Percentiles rank a stretch among this genome's conserved stretches.
These are phyloP conservation scores for Nitzschia sp. DNA, from an alignment of 108 stramenopile genomes.

Conservation along the genomic window DNA sequence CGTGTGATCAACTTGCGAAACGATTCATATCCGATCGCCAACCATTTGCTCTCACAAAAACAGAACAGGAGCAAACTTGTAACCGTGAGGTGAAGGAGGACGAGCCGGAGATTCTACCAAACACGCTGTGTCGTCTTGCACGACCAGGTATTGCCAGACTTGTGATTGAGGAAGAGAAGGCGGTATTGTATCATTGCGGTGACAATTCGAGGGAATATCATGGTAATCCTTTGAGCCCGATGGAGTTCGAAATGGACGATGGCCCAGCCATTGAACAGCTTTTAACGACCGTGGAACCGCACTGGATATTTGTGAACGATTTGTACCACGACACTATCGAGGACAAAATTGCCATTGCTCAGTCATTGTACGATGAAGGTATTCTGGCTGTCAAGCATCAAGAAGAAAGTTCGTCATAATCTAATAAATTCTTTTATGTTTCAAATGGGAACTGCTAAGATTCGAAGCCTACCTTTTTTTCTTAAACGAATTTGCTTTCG, in stretches of 20 bases:
- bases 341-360: constrained; percentile 87
- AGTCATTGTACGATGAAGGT: constrained; percentile 85
- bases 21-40: constrained; percentile 91
- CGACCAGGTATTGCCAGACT: constrained; percentile 90
- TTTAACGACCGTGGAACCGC: constrained; percentile 84
- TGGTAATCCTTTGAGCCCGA: constrained; percentile 82
- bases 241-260: constrained; percentile 98
- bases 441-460: too few species aligned
- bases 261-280: constrained; percentile 93
- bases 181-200: constrained; percentile 94
- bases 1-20: constrained; percentile 92
- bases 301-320: constrained; percentile 85
- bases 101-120: constrained; percentile 55
- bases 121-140: constrained; percentile 74
- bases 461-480: not conserved
- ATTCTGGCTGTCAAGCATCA: constrained; percentile 52
- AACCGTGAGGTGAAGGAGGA: constrained; percentile 22
- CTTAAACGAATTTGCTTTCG: constrained; percentile 66
- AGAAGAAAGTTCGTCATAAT: not conserved
- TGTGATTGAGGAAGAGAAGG: constrained; percentile 89
- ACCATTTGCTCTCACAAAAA: constrained; percentile 80
- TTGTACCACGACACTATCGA: constrained; percentile 88
- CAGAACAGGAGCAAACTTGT: constrained; percentile 51
- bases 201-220: constrained; percentile 91
- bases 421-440: not conserved